phyloP scores from a whole-genome alignment of 345 rosid species.

The Linum usitatissimum region DNA sequence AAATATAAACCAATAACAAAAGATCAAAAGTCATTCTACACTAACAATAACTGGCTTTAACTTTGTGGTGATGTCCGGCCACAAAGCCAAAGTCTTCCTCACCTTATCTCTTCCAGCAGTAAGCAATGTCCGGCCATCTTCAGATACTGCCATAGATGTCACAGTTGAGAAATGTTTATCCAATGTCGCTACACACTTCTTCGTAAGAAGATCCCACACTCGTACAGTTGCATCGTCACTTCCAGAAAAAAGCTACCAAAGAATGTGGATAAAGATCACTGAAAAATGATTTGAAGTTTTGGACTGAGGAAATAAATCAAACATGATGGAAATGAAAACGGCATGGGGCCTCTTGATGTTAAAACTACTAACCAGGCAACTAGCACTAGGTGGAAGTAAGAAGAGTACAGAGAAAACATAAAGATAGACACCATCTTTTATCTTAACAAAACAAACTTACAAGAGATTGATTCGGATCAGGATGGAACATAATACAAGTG shows the following conservation, averaged over 20 bases:
- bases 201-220: slow-evolving; percentile 72
- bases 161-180: slow-evolving; percentile 80
- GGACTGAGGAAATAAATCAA: background rate
- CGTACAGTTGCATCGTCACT: slow-evolving; percentile 81
- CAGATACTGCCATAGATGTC: slow-evolving; percentile 66
- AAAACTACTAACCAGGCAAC: background rate
- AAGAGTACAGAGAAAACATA: background rate
- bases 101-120: slow-evolving; percentile 94
- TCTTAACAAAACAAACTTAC: slow-evolving; percentile 31
- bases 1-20: background rate
- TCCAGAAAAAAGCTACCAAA: slow-evolving; percentile 66
- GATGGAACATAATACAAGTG: slow-evolving; percentile 67
- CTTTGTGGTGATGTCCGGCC: too few relatives aligned
- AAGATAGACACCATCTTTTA: background rate
- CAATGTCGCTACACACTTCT: slow-evolving; percentile 59
- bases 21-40: too few relatives aligned
- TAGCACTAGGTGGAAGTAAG: too few relatives aligned
- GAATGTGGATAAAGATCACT: slow-evolving; percentile 6
- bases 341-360: background rate
- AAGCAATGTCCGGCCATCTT: slow-evolving; percentile 73
- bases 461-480: slow-evolving; percentile 43
- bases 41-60: background rate
- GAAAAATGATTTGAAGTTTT: background rate
- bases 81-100: slow-evolving; percentile 10
- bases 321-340: background rate